Conservation (phyloP, 805 yeast genomes). For the Metschnikowia santaceciliae region DNA sequence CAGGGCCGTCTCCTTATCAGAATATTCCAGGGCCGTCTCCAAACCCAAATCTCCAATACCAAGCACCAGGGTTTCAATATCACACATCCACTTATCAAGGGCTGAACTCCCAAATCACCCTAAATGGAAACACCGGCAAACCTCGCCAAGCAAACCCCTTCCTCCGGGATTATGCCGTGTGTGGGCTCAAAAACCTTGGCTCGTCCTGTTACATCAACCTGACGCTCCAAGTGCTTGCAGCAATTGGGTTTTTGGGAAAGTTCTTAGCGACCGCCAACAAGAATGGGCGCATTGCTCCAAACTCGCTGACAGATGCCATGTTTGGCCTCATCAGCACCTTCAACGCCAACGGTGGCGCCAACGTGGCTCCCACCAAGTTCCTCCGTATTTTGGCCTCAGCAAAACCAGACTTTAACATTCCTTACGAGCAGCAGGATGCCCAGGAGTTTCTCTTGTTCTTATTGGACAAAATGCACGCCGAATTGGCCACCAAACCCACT, state of each 20-base stretch:
- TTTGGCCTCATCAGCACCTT: conserved; percentile 55
- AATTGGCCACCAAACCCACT: conserved; percentile 37
- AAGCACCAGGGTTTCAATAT: background rate
- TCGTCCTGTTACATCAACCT: conserved; percentile 76
- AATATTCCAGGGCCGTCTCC: too few species aligned
- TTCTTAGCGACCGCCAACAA: conserved; percentile 40
- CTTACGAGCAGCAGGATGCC: conserved; percentile 77
- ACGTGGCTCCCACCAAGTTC: conserved; percentile 64
- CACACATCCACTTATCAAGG: too few species aligned
- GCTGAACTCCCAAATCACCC: background rate
- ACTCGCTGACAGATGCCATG: conserved; percentile 45
- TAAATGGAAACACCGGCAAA: background rate
- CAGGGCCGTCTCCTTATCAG: too few species aligned
- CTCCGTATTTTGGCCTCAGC: conserved; percentile 47
- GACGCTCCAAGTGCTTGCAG: conserved; percentile 67
- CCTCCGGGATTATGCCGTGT: conserved; percentile 44
- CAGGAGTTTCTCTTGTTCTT: conserved; percentile 69
- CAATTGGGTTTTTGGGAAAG: conserved; percentile 44
- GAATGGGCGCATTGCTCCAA: background rate
- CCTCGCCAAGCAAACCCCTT: background rate
- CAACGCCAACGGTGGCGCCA: conserved; percentile 52
- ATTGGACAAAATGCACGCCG: conserved; percentile 67
- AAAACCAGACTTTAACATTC: conserved; percentile 66
- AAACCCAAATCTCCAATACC: too few species aligned
- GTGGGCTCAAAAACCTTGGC: conserved; percentile 65